Conservation (phyloP, 306 rosid species). For the Lathyrus tuberosus region DNA sequence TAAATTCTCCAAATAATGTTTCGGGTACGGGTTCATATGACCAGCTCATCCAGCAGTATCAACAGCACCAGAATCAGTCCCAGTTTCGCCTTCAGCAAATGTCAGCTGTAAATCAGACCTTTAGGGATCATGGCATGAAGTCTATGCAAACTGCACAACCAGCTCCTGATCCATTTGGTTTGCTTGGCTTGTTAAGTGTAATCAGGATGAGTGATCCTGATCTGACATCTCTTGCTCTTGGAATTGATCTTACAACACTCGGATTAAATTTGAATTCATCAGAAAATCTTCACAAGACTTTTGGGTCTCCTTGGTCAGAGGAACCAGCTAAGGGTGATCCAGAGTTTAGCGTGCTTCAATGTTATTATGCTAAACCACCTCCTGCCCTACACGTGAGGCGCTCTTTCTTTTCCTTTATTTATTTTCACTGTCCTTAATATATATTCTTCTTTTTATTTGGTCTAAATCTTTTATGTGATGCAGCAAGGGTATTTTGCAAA, state of each 20-base stretch:
- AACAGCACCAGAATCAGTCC: conserved; percentile 83
- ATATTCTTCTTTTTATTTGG: background rate
- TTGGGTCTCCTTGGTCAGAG: conserved; percentile 97
- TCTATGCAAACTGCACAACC: conserved; percentile 78
- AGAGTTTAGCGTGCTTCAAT: conserved; percentile 84
- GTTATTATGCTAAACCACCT: conserved; percentile 82
- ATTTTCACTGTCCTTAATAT: background rate
- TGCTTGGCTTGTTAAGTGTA: conserved; percentile 93
- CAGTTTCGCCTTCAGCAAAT: conserved; percentile 87
- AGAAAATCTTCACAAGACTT: conserved; percentile 96
- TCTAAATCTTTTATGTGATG: conserved; percentile 35
- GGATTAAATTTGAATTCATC: conserved; percentile 95
- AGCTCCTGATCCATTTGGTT: conserved; percentile 81
- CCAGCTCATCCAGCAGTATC: conserved; percentile 89
- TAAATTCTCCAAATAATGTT: conserved; percentile 77
- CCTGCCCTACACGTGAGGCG: conserved; percentile 74
- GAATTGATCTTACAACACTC: conserved; percentile 92
- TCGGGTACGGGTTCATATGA: conserved; percentile 90
- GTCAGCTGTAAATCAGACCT: conserved; percentile 80
- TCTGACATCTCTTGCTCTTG: conserved; percentile 93
- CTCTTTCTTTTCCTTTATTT: background rate
- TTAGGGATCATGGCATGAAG: conserved; percentile 88
- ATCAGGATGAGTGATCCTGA: conserved; percentile 95
- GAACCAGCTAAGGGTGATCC: conserved; percentile 98
- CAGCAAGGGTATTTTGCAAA: conserved; percentile 77